Base-by-base conservation (phyloP, 345 rosid species). In the Pistacia integerrima region DNA sequence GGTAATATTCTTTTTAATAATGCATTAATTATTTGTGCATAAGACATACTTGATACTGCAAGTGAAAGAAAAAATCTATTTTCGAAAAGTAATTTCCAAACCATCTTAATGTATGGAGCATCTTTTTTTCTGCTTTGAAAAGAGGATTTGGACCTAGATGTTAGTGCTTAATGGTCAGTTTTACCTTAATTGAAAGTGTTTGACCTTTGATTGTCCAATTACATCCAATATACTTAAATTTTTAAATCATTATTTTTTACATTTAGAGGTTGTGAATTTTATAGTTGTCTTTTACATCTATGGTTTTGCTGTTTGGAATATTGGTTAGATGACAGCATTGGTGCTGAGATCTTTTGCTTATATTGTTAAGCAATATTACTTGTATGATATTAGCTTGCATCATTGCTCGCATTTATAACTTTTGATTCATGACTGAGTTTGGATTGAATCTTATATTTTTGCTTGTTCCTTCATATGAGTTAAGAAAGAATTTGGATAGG, bases 301-400 rank as follows among this genome's bases (percentile, higher is more conserved):
- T 56, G 54, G 54, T 55, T 55, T 65, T 65, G 46, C 36, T 55
- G 59, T 69, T 69, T 4, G 61, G 14, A 52, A 60, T 11, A 60
- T 60, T 60, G 64, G 64, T 8, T n/a, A 17, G 51, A 55, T 3
- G 33, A 44, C 28, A 72, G 25, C 3, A 38, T 35, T 70, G 48
- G 2, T 14, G 61, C 44, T 69, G 10, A 30, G 44, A 54, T 28
- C 60, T 54, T 54, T 54, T 69, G 61, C 25, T 5, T 25, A 51
- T 51, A 28, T 51, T 69, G 3, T 69, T 5, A 52, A 33, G 41
- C 28, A 30, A 51, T 28, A 25, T 69, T 54, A 52, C 30, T 69
- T 54, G 25, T 30, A 30, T 36, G 33, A 16, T 54, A 51, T 65
- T 4, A 17, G 11, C 58, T 67, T 49, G 28, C 52, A 10, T 10